Conservation (phyloP, 148 eudicot species). For the Camellia japonica region DNA sequence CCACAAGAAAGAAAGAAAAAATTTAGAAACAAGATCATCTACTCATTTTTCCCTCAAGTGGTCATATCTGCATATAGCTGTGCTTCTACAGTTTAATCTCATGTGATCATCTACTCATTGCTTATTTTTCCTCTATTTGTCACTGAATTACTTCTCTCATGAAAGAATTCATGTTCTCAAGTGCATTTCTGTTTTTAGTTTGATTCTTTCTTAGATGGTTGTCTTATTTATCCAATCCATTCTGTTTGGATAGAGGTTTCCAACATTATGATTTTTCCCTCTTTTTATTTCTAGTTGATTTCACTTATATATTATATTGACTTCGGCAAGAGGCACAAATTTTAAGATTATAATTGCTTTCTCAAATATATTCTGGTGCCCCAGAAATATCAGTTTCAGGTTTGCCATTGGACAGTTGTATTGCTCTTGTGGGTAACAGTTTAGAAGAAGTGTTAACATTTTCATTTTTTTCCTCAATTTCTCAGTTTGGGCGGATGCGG, state of each 20-base stretch:
- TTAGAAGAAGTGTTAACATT: neutral
- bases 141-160: neutral
- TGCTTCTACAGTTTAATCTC: neutral
- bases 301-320: neutral
- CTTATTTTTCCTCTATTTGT: neutral
- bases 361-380: neutral
- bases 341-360: neutral
- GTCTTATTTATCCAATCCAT: neutral
- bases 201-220: neutral
- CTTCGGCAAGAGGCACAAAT: neutral
- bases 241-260: neutral
- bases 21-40: neutral
- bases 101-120: neutral
- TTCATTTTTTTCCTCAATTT: neutral
- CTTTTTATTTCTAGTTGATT: neutral
- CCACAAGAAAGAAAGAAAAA: no score
- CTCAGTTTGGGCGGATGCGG: slow-evolving; percentile 98
- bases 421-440: neutral
- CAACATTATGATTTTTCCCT: neutral
- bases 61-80: neutral
- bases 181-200: neutral
- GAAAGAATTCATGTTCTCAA: neutral
- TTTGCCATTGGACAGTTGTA: neutral
- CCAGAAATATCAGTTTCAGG: neutral
- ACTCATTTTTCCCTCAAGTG: neutral